Conservation (phyloP, 1,284 basidiomycete genomes). For the Leccinum idahoense region DNA sequence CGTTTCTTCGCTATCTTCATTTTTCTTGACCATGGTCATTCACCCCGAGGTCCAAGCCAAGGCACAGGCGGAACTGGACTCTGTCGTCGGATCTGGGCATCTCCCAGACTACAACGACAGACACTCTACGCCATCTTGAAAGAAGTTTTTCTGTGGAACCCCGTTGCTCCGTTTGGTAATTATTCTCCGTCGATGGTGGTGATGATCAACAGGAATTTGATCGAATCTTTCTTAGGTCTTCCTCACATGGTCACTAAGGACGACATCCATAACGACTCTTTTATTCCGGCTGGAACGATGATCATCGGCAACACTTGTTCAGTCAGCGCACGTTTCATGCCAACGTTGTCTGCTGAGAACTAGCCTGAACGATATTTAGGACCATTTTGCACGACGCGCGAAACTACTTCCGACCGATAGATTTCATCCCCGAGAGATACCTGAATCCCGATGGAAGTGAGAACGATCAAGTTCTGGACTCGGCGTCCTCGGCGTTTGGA, state of each 20-base stretch:
- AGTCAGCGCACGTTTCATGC: constrained; percentile 2
- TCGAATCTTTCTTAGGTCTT: constrained; percentile 28
- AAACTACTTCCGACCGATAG: constrained; percentile 35
- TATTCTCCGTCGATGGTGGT: constrained; percentile 12
- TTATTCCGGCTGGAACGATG: constrained; percentile 38
- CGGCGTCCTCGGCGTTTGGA: constrained; percentile 41
- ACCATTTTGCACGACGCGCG: constrained; percentile 44
- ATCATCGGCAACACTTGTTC: constrained; percentile 39
- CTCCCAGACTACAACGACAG: constrained; percentile 45
- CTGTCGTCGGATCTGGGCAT: constrained; percentile 35
- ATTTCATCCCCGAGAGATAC: constrained; percentile 45
- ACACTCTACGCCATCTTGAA: constrained; percentile 38
- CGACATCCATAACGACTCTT: constrained; percentile 35
- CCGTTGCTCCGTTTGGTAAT: constrained; percentile 44
- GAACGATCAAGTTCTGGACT: constrained; percentile 35
- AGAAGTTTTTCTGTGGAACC: constrained; percentile 49
- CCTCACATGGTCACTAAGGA: constrained; percentile 41
- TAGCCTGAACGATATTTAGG: constrained; percentile 28
- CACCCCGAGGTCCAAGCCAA: constrained; percentile 42
- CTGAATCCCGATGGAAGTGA: constrained; percentile 29
- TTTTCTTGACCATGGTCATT: constrained; percentile 46
- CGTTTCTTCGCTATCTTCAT: constrained; percentile 41
- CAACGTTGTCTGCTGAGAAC: neutral
- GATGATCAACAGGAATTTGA: constrained; percentile 10
- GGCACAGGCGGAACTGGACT: constrained; percentile 43